These are phyloP conservation scores for Dryas drummondii DNA, from an alignment of 306 rosid species.

Conservation along the genomic window DNA sequence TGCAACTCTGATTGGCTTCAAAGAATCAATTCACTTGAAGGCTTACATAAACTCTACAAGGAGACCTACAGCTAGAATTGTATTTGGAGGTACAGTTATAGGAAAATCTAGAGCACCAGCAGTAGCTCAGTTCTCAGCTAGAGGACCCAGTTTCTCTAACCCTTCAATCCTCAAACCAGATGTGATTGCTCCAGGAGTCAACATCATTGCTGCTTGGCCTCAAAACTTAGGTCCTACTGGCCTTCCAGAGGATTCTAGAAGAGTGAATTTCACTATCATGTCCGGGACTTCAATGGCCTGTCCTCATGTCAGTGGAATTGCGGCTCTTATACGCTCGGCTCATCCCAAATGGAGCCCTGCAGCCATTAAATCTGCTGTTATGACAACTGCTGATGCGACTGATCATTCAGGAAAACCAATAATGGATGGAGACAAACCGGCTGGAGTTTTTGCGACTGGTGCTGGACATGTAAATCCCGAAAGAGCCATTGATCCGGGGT, in stretches of 20 bases:
- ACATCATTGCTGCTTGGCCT: conserved; percentile 98
- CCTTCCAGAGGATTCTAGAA: conserved; percentile 76
- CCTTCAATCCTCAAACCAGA: conserved; percentile 97
- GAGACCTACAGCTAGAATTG: conserved; percentile 57
- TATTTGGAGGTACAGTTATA: conserved; percentile 73
- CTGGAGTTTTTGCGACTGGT: conserved; percentile 63
- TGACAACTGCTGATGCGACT: conserved; percentile 70
- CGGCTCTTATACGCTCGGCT: conserved; percentile 72
- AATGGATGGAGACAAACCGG: conserved; percentile 66
- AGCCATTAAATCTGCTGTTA: conserved; percentile 73
- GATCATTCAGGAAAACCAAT: conserved; percentile 72
- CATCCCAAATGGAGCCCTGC: conserved; percentile 84
- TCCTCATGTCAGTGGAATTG: conserved; percentile 88
- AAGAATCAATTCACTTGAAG: conserved; percentile 63
- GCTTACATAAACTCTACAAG: conserved; percentile 65
- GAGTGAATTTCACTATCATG: conserved; percentile 85
- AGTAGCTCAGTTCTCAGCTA: conserved; percentile 79
- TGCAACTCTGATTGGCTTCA: conserved; percentile 81
- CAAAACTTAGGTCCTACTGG: conserved; percentile 86
- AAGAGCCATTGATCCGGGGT: conserved; percentile 71
- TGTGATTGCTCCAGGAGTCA: conserved; percentile 91
- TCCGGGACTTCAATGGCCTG: conserved; percentile 97
- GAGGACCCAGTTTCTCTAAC: conserved; percentile 83
- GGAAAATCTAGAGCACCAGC: conserved; percentile 72
- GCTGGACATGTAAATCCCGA: conserved; percentile 79